These are phyloP conservation scores for Tuber borchii DNA, from an alignment of 495 filamentous ascomycete species.

Conservation along the genomic window DNA sequence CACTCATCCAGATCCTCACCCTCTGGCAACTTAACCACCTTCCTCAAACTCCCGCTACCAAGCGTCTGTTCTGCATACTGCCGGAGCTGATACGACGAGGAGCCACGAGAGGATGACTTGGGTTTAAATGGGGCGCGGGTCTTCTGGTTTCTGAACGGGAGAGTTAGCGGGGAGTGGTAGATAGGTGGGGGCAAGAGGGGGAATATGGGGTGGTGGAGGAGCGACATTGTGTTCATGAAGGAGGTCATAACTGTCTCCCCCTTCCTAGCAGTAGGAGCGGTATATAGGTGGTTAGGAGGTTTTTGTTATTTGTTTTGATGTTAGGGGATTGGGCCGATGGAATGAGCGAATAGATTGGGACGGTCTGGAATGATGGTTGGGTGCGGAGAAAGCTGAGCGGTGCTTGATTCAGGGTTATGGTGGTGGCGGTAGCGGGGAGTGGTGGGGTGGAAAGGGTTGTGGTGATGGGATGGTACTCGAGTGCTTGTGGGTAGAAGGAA, in stretches of 20 bases:
- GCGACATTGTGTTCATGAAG: slow-evolving; percentile 52
- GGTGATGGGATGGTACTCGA: slow-evolving; percentile 8
- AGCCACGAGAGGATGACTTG: slow-evolving; percentile 74
- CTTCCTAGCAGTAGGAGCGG: neutral
- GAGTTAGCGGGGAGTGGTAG: neutral
- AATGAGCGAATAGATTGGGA: neutral
- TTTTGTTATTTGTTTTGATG: neutral
- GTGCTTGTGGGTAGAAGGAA: slow-evolving; percentile 1
- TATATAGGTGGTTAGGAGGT: neutral
- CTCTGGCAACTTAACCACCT: slow-evolving; percentile 93
- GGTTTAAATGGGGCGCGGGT: slow-evolving; percentile 88
- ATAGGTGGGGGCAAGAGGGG: slow-evolving; percentile 9
- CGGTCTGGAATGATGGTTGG: neutral
- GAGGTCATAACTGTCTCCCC: slow-evolving; percentile 45
- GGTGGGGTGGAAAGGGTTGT: slow-evolving; percentile 18
- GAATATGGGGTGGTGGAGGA: slow-evolving; percentile 14
- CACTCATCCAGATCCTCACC: slow-evolving; percentile 96
- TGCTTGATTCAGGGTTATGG: neutral
- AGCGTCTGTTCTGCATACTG: slow-evolving; percentile 97
- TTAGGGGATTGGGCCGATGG: neutral
- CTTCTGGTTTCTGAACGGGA: slow-evolving; percentile 66
- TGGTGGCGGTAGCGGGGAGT: slow-evolving; percentile 6
- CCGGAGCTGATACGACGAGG: slow-evolving; percentile 87
- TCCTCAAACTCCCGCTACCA: slow-evolving; percentile 86
- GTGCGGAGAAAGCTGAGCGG: neutral